A percentile compares a stretch with the other conserved stretches of the same genome.
Conservation (phyloP, 331 rosid species). For the Arachis monticola region DNA sequence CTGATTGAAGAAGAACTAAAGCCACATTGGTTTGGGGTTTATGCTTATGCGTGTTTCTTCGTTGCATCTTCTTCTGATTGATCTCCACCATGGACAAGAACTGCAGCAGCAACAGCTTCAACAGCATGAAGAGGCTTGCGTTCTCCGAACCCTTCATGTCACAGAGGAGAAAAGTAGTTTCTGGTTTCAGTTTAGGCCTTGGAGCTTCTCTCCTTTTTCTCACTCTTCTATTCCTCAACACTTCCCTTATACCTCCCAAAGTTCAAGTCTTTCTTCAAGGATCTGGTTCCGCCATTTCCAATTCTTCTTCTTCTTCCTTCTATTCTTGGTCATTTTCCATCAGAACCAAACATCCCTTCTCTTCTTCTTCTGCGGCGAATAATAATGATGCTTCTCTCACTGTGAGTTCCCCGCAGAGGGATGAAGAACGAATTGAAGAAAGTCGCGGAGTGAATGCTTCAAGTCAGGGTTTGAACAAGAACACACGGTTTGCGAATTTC, state of each 20-base stretch:
- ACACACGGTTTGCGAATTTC: slow-evolving; percentile 38
- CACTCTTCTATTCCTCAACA: slow-evolving; percentile 47
- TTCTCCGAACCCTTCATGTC: slow-evolving; percentile 56
- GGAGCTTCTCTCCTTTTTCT: slow-evolving; percentile 58
- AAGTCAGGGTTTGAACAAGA: slow-evolving; percentile 22
- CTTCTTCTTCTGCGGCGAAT: neutral
- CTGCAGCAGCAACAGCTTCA: slow-evolving; percentile 29
- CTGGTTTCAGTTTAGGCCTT: slow-evolving; percentile 75
- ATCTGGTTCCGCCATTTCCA: slow-evolving; percentile 23
- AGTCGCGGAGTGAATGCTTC: slow-evolving; percentile 39
- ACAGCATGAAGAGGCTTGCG: slow-evolving; percentile 44
- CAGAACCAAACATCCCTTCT: slow-evolving; percentile 17
- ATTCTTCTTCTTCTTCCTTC: slow-evolving; percentile 47
- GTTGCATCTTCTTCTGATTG: neutral
- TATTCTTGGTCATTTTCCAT: slow-evolving; percentile 50
- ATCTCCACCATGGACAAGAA: slow-evolving; percentile 52
- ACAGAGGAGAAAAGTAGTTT: slow-evolving; percentile 60
- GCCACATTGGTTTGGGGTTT: neutral
- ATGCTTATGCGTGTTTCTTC: neutral
- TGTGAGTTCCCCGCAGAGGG: slow-evolving; percentile 15
- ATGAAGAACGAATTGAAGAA: slow-evolving; percentile 9
- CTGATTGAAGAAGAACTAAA: neutral
- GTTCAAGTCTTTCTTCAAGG: slow-evolving; percentile 48
- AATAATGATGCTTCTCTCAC: neutral
- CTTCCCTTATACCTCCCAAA: slow-evolving; percentile 45